These are phyloP conservation scores for Plasmopara muralis DNA, from an alignment of 352 stramenopile species.

Conservation along the genomic window DNA sequence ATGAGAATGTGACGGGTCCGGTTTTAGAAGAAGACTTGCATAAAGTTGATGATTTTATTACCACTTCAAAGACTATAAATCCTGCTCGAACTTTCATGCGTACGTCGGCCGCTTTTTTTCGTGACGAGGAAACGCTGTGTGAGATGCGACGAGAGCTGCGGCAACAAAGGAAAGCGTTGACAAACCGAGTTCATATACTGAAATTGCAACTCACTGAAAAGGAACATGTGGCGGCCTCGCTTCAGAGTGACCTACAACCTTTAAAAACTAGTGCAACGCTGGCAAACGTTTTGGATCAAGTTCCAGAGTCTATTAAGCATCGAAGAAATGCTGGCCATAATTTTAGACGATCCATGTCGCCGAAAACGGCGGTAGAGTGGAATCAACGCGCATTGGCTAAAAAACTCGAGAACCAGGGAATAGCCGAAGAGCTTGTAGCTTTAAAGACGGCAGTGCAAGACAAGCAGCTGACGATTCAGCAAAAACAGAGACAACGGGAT, in stretches of 20 bases:
- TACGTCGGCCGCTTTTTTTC: constrained; percentile 34
- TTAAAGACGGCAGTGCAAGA: constrained; percentile 27
- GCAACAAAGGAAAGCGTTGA: constrained; percentile 34
- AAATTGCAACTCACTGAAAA: constrained; percentile 28
- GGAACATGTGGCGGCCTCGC: constrained; percentile 21
- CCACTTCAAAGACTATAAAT: constrained; percentile 2
- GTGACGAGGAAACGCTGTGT: constrained; percentile 41
- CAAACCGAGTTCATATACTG: constrained; percentile 26
- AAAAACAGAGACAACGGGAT: constrained; percentile 26
- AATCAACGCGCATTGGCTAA: constrained; percentile 34
- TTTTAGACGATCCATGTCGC: constrained; percentile 1
- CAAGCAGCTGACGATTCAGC: constrained; percentile 13
- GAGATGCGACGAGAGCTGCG: constrained; percentile 34
- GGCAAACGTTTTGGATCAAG: constrained; percentile 19
- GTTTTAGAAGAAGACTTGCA: not conserved
- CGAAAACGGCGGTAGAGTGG: constrained; percentile 36
- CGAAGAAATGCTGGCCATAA: constrained; percentile 1
- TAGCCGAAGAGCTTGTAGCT: constrained; percentile 26
- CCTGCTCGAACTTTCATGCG: constrained; percentile 19
- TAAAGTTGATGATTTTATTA: not conserved
- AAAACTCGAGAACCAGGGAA: constrained; percentile 35
- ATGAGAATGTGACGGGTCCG: not conserved
- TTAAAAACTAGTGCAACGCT: constrained; percentile 56
- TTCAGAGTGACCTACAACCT: constrained; percentile 45
- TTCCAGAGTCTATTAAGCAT: constrained; percentile 4